Base-by-base conservation (phyloP, 2,329 filamentous ascomycete genomes). In the Exophiala aquamarina region DNA sequence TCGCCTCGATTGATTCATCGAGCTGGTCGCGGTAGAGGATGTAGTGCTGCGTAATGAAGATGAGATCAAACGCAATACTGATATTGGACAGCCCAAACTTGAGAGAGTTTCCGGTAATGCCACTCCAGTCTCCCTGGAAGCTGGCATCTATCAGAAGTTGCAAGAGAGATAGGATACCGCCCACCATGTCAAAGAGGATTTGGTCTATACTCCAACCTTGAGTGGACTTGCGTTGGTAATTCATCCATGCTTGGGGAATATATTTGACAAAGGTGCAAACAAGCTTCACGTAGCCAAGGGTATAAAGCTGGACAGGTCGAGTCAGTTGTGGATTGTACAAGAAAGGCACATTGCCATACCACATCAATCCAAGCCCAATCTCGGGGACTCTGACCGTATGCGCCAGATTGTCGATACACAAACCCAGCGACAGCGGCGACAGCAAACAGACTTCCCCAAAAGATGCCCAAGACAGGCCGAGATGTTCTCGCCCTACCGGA, bases 21-120 rank as follows among this genome's bases (percentile, higher is more conserved):
- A 49, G 43, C 9, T 56, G 47, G 2, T 35, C 47, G 50, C 65
- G 66, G 63, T 95, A 97, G 15, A 95, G 66, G 28, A 91, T 71
- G 60, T 91, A 97, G 68, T 97, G 93, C 70, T 98, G 93, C 3
- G 79, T 62, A 41, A 97, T 85, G 64, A 97, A 97, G 39, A 95
- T 74, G 23, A 86, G 55, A 64, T 97, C 92, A 65, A 95, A 97
- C 2, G 88, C 66, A 59, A 97, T 85, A 48, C 84, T 89, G 36
- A 95, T 81, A 62, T 95, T 92, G 11, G 88, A 87, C 33, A 97
- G 76, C 2, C 84, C 82, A 49, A 97, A 82, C 71, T 97, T 98
- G 59, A 93, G 85, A 1, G 90, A 89, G 66, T 97, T 97, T 1
- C 91, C 92, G 0, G 85, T 90, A 48, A 97, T 76, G 17, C 92